A percentile compares a stretch with the other conserved stretches of the same genome.
Conservation (phyloP, 345 rosid species). For the Geranium brycei region DNA sequence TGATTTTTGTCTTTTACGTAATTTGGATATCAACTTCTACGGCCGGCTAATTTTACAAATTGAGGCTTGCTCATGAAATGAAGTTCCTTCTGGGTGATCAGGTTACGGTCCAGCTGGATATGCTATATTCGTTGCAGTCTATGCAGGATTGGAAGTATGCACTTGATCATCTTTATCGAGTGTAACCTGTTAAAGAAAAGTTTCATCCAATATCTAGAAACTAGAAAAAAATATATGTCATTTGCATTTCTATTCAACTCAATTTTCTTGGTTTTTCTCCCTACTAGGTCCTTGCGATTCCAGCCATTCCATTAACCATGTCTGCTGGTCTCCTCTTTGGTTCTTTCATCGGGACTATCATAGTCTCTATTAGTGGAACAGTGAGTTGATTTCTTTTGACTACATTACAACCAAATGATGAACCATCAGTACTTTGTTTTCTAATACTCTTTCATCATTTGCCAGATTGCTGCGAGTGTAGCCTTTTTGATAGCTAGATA, state of each 20-base stretch:
- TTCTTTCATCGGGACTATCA: constrained; percentile 66
- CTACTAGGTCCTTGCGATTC: constrained; percentile 76
- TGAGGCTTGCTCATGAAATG: constrained; percentile 4
- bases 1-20: too few relatives aligned
- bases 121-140: constrained; percentile 78
- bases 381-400: constrained; percentile 30
- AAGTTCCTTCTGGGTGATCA: constrained; percentile 18
- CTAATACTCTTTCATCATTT: constrained; percentile 13
- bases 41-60: background rate
- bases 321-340: constrained; percentile 99
- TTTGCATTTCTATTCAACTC: constrained; percentile 4
- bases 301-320: constrained; percentile 93
- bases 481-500: constrained; percentile 95
- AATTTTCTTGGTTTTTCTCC: constrained; percentile 5
- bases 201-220: too few relatives aligned
- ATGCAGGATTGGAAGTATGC: constrained; percentile 88
- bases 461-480: constrained; percentile 80
- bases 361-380: constrained; percentile 97
- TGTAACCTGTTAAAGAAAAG: background rate
- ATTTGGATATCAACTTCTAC: too few relatives aligned
- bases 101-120: constrained; percentile 95
- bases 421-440: constrained; percentile 6
- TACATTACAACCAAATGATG: background rate
- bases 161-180: constrained; percentile 7
- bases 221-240: background rate